These are phyloP conservation scores for Elongisporangium anandrum DNA, from an alignment of 352 stramenopile species.

Conservation along the genomic window DNA sequence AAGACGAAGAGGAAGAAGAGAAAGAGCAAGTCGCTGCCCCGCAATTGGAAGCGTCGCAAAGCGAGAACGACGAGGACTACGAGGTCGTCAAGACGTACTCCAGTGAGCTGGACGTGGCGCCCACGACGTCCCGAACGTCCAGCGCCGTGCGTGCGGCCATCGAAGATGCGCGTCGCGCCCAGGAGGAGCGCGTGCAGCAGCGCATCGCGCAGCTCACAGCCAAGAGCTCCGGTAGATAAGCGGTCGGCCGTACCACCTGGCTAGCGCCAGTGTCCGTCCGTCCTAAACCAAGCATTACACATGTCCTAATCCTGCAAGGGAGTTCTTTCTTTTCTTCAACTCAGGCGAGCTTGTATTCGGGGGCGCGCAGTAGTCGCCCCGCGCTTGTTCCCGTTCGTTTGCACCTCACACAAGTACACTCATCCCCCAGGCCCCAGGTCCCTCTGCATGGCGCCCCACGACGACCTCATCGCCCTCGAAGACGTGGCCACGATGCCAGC, in stretches of 20 bases:
- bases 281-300: neutral
- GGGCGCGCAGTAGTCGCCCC: neutral
- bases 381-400: neutral
- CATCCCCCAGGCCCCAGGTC: neutral
- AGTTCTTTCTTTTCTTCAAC: neutral
- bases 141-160: conserved; percentile 49
- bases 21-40: conserved; percentile 21
- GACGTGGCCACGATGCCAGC: conserved; percentile 87
- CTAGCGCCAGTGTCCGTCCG: neutral
- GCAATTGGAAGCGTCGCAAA: conserved; percentile 9
- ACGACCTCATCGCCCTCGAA: conserved; percentile 68
- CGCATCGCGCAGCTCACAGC: conserved; percentile 59
- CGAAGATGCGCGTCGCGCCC: conserved; percentile 32
- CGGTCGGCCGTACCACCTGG: neutral
- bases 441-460: conserved; percentile 6
- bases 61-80: conserved; percentile 32
- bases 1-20: conserved; percentile 25
- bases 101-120: conserved; percentile 9
- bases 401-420: neutral
- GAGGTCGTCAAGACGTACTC: conserved; percentile 28
- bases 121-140: conserved; percentile 32
- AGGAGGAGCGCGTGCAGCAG: conserved; percentile 51
- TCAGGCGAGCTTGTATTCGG: neutral
- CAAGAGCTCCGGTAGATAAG: conserved; percentile 3
- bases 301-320: neutral